Conservation (phyloP, 495 filamentous ascomycete species). For the Cercophora scortea region DNA sequence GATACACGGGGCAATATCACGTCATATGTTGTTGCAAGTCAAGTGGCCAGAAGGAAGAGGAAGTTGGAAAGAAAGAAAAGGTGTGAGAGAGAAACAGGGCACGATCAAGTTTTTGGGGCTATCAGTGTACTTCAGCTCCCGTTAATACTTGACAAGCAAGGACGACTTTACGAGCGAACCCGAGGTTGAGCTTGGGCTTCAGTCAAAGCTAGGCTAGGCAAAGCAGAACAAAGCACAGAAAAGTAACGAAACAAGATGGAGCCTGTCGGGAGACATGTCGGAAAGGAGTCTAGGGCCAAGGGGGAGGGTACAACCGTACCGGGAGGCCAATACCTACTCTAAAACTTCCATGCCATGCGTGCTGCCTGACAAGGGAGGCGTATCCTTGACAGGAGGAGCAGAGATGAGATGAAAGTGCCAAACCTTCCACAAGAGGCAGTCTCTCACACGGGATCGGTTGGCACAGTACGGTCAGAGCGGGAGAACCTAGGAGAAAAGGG, state of each 20-base stretch:
- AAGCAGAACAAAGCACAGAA: constrained; percentile 4
- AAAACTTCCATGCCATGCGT: constrained; percentile 14
- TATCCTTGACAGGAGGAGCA: constrained; percentile 12
- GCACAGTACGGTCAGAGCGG: constrained; percentile 21
- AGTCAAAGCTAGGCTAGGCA: constrained; percentile 9
- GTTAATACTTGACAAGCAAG: constrained; percentile 22
- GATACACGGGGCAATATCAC: constrained; percentile 14
- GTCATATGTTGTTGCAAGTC: constrained; percentile 19
- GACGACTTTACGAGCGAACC: constrained; percentile 11
- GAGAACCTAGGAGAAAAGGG: constrained; percentile 2
- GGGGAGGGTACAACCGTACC: constrained; percentile 11
- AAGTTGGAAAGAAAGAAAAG: constrained; percentile 14
- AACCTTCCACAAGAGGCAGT: constrained; percentile 28
- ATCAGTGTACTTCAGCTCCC: constrained; percentile 13
- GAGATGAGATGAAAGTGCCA: constrained; percentile 21
- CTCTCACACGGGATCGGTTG: constrained; percentile 22
- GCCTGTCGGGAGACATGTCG: constrained; percentile 19
- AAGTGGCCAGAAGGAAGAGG: constrained; percentile 15
- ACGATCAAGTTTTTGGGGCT: constrained; percentile 15
- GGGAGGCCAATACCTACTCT: constrained; percentile 7
- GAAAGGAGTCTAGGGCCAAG: constrained; percentile 22
- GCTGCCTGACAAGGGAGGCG: constrained; percentile 19
- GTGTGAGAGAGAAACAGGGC: constrained; percentile 5
- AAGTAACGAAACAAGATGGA: constrained; percentile 9
- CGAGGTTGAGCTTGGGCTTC: constrained; percentile 9